Conservation (phyloP, 768 basidiomycete genomes). For the Xerocomus potaroensis region DNA sequence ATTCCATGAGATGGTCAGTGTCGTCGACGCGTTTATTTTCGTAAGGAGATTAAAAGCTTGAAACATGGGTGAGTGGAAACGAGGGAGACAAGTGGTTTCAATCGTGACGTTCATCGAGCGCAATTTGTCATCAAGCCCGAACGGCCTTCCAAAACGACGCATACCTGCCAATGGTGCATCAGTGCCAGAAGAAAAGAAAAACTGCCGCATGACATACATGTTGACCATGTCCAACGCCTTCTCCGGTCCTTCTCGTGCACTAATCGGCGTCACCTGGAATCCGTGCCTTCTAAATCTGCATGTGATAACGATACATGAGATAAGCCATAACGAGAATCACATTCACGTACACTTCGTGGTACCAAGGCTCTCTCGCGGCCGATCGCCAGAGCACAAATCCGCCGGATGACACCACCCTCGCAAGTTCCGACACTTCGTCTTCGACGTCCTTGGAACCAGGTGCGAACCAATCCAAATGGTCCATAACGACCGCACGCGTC, state of each 20-base stretch:
- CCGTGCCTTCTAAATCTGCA: constrained; percentile 47
- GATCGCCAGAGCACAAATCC: constrained; percentile 67
- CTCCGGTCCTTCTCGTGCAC: constrained; percentile 45
- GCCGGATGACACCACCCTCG: constrained; percentile 50
- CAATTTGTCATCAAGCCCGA: constrained; percentile 15
- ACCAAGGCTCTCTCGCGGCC: constrained; percentile 64
- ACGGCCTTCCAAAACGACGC: constrained; percentile 31
- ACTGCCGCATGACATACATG: constrained; percentile 42
- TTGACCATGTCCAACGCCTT: constrained; percentile 63
- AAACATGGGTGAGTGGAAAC: too few relatives aligned
- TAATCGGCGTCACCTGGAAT: constrained; percentile 50
- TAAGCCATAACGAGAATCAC: not conserved
- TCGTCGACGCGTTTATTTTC: too few relatives aligned
- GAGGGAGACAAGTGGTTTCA: not conserved
- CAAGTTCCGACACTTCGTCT: constrained; percentile 51
- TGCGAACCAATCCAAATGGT: constrained; percentile 59
- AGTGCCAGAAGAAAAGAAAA: not conserved
- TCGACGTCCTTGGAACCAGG: constrained; percentile 46
- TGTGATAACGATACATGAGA: not conserved
- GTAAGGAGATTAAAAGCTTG: too few relatives aligned
- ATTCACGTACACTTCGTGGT: constrained; percentile 43
- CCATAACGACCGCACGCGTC: constrained; percentile 68
- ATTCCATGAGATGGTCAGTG: not conserved
- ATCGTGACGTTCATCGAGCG: not conserved
- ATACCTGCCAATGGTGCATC: too few relatives aligned